Conservation (phyloP, 164 flowering plant genomes). For the Vitis rotundifolia region DNA sequence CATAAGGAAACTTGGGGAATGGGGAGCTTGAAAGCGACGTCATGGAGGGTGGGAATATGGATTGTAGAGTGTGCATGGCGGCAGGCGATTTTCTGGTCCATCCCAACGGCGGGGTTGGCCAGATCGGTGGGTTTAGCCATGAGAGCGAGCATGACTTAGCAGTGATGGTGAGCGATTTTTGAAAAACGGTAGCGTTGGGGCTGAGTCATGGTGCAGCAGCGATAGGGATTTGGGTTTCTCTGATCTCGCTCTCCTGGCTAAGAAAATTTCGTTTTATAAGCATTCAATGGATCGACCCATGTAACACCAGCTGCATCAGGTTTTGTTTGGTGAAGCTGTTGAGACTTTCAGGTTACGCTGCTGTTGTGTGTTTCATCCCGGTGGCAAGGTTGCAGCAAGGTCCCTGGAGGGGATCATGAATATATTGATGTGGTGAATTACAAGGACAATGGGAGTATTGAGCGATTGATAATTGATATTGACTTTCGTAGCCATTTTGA, state of each 20-base stretch:
- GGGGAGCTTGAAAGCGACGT: too few relatives aligned
- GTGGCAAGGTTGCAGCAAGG: slow-evolving; percentile 77
- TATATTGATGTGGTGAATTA: slow-evolving; percentile 67
- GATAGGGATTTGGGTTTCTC: slow-evolving; percentile 77
- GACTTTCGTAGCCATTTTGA: too few relatives aligned
- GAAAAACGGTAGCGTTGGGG: slow-evolving; percentile 71
- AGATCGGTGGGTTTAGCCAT: slow-evolving; percentile 53
- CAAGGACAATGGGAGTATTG: slow-evolving; percentile 40
- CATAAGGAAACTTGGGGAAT: too few relatives aligned
- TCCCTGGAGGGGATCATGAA: slow-evolving; percentile 97
- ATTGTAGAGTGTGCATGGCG: slow-evolving; percentile 39
- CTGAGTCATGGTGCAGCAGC: slow-evolving; percentile 77
- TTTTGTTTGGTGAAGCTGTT: slow-evolving; percentile 70
- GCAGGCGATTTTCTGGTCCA: slow-evolving; percentile 37
- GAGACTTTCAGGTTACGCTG: slow-evolving; percentile 78
- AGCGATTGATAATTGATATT: slow-evolving; percentile 73
- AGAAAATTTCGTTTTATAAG: slow-evolving; percentile 65
- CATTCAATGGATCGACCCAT: slow-evolving; percentile 50
- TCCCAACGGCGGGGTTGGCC: slow-evolving; percentile 25
- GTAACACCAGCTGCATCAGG: slow-evolving; percentile 79
- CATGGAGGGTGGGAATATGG: slow-evolving; percentile 14
- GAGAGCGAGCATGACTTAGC: slow-evolving; percentile 92
- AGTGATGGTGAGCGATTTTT: slow-evolving; percentile 81
- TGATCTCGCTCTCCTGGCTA: slow-evolving; percentile 67
- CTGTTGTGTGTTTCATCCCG: slow-evolving; percentile 74